Evolutionary conservation across 352 stramenopile species (phyloP).

Genomic region (Bremia lactucae): DNA sequence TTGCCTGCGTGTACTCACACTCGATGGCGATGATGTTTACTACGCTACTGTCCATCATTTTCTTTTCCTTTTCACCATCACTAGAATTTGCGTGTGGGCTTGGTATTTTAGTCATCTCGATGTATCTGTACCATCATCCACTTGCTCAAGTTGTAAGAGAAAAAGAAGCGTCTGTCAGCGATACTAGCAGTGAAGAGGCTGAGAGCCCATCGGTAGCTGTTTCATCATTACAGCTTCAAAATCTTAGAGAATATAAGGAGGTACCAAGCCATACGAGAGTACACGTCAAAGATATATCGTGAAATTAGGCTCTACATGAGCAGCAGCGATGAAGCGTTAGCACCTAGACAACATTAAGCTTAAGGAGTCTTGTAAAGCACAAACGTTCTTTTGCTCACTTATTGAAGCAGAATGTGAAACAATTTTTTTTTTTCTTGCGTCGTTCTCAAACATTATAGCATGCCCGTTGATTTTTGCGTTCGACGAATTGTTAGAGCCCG

Average conservation of each 20-base stretch:
- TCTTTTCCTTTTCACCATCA: slow-evolving; percentile 73
- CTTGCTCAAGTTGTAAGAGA: slow-evolving; percentile 11
- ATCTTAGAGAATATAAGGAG: slow-evolving; percentile 7
- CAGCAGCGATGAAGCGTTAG: too few relatives aligned
- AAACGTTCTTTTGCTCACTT: too few relatives aligned
- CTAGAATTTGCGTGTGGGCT: slow-evolving; percentile 77
- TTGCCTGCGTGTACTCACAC: slow-evolving; percentile 76
- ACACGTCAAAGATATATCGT: too few relatives aligned
- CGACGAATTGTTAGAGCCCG: too few relatives aligned
- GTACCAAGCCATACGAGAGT: slow-evolving; percentile 1
- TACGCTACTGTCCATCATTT: slow-evolving; percentile 77
- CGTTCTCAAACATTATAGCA: too few relatives aligned
- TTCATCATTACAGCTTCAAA: slow-evolving; percentile 6
- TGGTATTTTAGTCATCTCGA: slow-evolving; percentile 66
- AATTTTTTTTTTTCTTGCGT: too few relatives aligned
- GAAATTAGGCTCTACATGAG: too few relatives aligned
- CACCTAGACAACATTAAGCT: too few relatives aligned
- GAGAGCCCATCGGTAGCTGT: not conserved
- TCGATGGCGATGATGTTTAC: slow-evolving; percentile 85
- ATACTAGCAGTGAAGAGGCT: slow-evolving; percentile 10
- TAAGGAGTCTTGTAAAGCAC: too few relatives aligned
- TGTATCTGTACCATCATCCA: slow-evolving; percentile 81
- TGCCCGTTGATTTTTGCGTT: too few relatives aligned
- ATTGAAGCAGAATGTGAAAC: too few relatives aligned
- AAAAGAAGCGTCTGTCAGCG: slow-evolving; percentile 2